Base-by-base conservation (phyloP, 176 grass and related monocot species). In the Elymus sibiricus region DNA sequence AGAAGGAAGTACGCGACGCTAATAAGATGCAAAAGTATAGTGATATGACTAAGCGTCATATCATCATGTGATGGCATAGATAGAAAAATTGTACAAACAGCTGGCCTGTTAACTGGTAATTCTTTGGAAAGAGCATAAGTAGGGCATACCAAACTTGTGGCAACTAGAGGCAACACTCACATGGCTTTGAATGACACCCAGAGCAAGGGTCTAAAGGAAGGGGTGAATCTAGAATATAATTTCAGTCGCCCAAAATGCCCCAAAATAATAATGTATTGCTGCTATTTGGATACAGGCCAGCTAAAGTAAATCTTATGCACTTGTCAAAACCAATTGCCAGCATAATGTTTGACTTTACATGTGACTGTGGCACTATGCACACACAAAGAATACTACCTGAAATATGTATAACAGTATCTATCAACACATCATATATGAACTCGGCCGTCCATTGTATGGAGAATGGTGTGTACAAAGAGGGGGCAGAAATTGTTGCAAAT, bases 1-100 rank as follows among this genome's bases (percentile, higher is more conserved):
- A 79, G 34, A 59, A 78, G 13, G 4, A 91, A 86, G 51, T 82
- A 76, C 1, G 5, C 74, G 6, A 5, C 53, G 63, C 44, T 76
- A 68, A 71, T 14, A 83, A 77, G 26, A 80, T 80, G 21, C 77
- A 81, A 83, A 70, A 71, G 38, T 47, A 42, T 21, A 78, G 43
- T 40, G 24, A 0, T 14, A 80, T 74, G 5, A 70, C 11, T 14
- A 79, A 53, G 22, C 1, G 47, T 61, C 2, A 11, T 15, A 43
- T 72, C 70, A 72, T 46, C 25, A 31, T 15, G 59, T 38, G 27
- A 21, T 22, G 64, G 31, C n/a, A n/a, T 46, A 38, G 44, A 65
- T 37, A 66, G 1, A 74, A 9, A 85, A 40, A 79, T 79, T 37
- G 3, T 40, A 62, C 19, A 78, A 60, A 49, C 5, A 35, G 6